Conservation (phyloP, 306 rosid genomes). For the Dalbergia cochinchinensis region DNA sequence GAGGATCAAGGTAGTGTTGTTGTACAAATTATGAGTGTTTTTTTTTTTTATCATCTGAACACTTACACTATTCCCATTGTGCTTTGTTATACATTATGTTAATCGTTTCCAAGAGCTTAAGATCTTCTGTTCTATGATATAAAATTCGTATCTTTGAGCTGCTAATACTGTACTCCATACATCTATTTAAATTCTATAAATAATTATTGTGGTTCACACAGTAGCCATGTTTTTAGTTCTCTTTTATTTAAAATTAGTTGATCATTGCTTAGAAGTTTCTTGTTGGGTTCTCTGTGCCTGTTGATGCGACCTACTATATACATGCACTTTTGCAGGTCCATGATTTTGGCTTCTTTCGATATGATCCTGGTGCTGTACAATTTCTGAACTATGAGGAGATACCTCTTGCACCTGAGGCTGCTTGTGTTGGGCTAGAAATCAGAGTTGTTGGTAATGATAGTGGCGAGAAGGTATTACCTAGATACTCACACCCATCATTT, state of each 20-base stretch:
- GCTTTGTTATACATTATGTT: conserved; percentile 3
- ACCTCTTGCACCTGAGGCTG: conserved; percentile 91
- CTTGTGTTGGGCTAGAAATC: conserved; percentile 93
- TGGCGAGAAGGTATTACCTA: conserved; percentile 88
- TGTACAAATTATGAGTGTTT: neutral
- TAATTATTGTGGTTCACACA: neutral
- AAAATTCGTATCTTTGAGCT: neutral
- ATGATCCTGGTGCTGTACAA: conserved; percentile 83
- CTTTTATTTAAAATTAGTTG: neutral
- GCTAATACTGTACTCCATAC: neutral
- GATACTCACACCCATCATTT: conserved; percentile 12
- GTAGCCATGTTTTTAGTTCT: neutral
- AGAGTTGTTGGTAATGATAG: conserved; percentile 99
- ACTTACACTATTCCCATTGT: conserved; percentile 2
- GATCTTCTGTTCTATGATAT: neutral
- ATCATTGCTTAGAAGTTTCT: neutral
- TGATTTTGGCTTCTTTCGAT: conserved; percentile 96
- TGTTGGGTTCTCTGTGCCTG: conserved; percentile 8
- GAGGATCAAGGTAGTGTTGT: conserved; percentile 2
- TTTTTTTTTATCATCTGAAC: conserved; percentile 10
- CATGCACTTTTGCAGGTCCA: conserved; percentile 72
- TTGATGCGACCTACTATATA: conserved; percentile 33
- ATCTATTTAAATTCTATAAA: conserved; percentile 13
- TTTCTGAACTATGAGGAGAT: conserved; percentile 87
- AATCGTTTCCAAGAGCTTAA: neutral